phyloP scores from a whole-genome alignment of 2,329 filamentous ascomycete genomes.

The Cucurbitaria berberidis region DNA sequence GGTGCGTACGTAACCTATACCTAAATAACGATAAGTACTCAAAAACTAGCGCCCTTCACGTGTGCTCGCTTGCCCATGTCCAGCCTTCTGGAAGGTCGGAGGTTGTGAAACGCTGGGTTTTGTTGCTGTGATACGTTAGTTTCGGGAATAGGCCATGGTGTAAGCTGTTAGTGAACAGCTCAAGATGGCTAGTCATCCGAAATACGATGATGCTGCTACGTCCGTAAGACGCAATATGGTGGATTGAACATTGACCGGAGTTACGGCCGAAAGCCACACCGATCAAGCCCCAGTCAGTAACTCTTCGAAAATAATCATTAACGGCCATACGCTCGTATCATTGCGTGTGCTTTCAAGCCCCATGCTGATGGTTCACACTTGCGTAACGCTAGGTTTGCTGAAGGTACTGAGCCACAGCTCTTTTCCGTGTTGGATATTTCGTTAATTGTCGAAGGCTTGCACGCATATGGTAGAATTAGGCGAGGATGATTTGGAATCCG shows the following conservation, averaged over 20 bases:
- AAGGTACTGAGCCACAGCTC: not conserved
- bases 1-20: not conserved
- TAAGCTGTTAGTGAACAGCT: not conserved
- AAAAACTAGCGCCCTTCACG: no score
- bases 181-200: not conserved
- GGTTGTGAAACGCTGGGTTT: not conserved
- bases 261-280: conserved; percentile 9
- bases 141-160: not conserved
- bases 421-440: not conserved
- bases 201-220: not conserved
- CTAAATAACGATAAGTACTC: not conserved
- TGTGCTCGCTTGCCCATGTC: conserved; percentile 22
- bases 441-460: conserved; percentile 11
- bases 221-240: not conserved
- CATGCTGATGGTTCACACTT: not conserved
- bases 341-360: not conserved
- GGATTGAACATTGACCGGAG: not conserved
- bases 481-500: conserved; percentile 5
- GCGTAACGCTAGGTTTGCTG: conserved; percentile 3
- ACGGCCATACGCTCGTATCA: not conserved
- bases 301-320: no score
- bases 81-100: not conserved
- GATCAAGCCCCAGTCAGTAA: not conserved
- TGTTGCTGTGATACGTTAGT: not conserved
- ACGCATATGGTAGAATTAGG: conserved; percentile 15